phyloP scores from a whole-genome alignment of 2,329 filamentous ascomycete genomes.

The Fusarium duplospermum region DNA sequence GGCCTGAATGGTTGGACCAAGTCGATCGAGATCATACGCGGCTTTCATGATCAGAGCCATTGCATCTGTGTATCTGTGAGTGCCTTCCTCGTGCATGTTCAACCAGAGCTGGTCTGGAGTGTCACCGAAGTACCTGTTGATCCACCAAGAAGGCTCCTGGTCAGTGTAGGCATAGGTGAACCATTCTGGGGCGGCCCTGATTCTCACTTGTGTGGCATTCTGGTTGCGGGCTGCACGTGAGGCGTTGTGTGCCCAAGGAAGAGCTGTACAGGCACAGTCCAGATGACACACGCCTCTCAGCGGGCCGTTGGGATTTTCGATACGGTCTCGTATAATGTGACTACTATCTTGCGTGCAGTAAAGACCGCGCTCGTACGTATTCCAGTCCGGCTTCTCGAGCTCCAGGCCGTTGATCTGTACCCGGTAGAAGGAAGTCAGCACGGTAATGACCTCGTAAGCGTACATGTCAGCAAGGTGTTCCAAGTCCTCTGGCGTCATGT shows the following conservation, averaged over 20 bases:
- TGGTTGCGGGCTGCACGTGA: slow-evolving; percentile 19
- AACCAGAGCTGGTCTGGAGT: slow-evolving; percentile 11
- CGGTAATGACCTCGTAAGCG: background rate
- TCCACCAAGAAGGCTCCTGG: background rate
- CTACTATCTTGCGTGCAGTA: slow-evolving; percentile 9
- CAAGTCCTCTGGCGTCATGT: background rate
- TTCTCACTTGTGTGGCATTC: slow-evolving; percentile 2
- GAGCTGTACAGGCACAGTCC: slow-evolving; percentile 7
- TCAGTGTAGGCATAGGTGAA: background rate
- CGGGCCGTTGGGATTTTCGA: background rate
- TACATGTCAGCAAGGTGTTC: background rate
- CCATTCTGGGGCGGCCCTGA: background rate
- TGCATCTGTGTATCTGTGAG: background rate
- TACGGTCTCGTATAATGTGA: slow-evolving; percentile 6
- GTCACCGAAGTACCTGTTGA: background rate
- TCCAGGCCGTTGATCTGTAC: background rate
- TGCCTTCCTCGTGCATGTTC: background rate
- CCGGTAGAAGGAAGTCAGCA: background rate
- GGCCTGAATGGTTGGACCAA: slow-evolving; percentile 7
- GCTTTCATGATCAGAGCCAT: background rate
- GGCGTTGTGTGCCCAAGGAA: slow-evolving; percentile 25
- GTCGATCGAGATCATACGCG: background rate
- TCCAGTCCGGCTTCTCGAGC: background rate
- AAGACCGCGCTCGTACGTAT: background rate
- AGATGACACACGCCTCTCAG: background rate